Base-by-base conservation (phyloP, 106 monocot genomes). In the Apostasia shenzhenica region DNA sequence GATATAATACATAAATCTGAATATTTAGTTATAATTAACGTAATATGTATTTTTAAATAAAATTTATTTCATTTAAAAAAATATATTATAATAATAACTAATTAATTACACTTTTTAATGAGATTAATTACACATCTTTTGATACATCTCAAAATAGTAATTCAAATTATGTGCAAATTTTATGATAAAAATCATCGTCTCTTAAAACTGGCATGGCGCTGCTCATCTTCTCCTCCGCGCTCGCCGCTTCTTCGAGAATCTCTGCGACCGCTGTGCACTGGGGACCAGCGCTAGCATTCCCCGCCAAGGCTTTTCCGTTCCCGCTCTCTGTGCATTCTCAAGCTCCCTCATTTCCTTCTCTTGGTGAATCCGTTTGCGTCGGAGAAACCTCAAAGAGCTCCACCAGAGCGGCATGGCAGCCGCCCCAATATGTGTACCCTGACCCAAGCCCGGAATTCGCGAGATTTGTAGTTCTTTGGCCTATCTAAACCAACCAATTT, bases 361-460 rank as follows among this genome's bases (percentile, higher is more conserved):
- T n/a, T n/a, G 12, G 12, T n/a, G 4, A 10, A 12, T 56, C 56
- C 10, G 4, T n/a, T 14, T 1, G 13, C 13, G 4, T 13, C 10
- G 8, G 13, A 4, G 10, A 4, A 10, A n/a, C 14, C 4, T 50
- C 50, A 50, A 50, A 50, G 50, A 5, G 50, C 50, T 50, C 6
- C 56, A n/a, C 56, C 56, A 14, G n/a, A 56, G 13, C 12, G 0
- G 4, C 11, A 14, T 56, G 56, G 56, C 56, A 56, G 56, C 50
- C 50, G 0, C 56, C 56, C 56, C 10, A 56, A n/a, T 56, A 56
- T n/a, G 56, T 56, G 8, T 56, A 56, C 14, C 56, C 56, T 26
- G 56, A 56, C 14, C 56, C 56, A n/a, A 56, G 14, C 14, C 56
- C 56, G 56, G 56, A 56, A n/a, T 56, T 56, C n/a, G 56, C 56